Evolutionary conservation across 139 green algal species (phyloP).

Genomic region (Chlamydomonas sp.): DNA sequence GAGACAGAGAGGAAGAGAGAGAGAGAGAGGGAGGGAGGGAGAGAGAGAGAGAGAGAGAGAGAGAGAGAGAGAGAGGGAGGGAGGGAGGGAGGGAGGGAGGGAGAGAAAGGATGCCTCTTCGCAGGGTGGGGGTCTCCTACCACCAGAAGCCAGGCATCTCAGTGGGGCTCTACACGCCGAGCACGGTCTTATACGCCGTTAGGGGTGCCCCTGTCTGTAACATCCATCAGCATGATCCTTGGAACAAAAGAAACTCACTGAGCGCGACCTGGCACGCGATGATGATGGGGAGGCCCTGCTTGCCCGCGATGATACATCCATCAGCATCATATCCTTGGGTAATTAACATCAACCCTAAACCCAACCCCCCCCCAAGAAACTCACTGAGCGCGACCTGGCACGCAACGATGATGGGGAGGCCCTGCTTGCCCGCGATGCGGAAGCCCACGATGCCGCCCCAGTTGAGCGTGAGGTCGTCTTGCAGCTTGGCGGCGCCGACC

Average conservation of each 20-base stretch:
- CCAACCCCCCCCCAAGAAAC: background rate
- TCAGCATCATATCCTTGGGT: background rate
- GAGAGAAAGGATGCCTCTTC: background rate
- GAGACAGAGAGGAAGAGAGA: no score
- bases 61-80: background rate
- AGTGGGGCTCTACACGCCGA: no score
- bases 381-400: constrained; percentile 52
- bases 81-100: background rate
- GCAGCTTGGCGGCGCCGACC: constrained; percentile 51
- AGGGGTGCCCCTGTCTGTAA: no score
- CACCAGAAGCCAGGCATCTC: no score
- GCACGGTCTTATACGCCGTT: no score
- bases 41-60: background rate
- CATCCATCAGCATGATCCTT: background rate
- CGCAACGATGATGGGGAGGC: constrained; percentile 51
- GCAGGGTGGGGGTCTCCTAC: no score
- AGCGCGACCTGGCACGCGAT: constrained; percentile 53
- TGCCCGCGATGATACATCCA: constrained; percentile 49
- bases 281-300: constrained; percentile 60
- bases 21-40: background rate
- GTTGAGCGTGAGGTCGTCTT: constrained; percentile 45
- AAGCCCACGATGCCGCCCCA: constrained; percentile 47
- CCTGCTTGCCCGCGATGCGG: constrained; percentile 59
- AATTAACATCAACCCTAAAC: background rate
- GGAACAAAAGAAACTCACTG: constrained; percentile 10